Evolutionary conservation across 768 basidiomycete species (phyloP), one percentile per base, ranked within the genome.

Genomic region (Lyophyllum semitale): DNA sequence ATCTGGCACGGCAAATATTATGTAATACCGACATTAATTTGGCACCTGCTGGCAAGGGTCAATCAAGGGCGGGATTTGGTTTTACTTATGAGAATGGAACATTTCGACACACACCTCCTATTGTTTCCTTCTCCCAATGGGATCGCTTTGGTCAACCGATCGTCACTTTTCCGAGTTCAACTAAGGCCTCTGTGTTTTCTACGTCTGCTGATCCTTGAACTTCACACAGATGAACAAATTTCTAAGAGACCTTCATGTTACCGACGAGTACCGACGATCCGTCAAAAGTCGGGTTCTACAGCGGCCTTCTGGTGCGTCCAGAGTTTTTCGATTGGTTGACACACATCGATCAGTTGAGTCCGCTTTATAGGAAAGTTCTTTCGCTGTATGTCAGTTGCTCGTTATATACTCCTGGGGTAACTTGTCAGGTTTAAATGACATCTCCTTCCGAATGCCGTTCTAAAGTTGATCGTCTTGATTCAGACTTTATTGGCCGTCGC

Each of bases 151-250:
- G 30, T 41, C 27, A 30, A 42, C n/a, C 29, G 32, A 13, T 42
- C 41, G 5, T 35, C 45, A 11, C n/a, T 69, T 22, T 60, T 66
- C 12, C 63, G 57, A 46, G 33, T 68, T 5, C 82, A 87, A 66
- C 73, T 87, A 6, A 72, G 74, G 9, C 72, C 81, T 7, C 64
- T 87, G 11, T 87, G 84, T 60, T 63, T 74, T 40, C 74, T 84
- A 49, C 73, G 84, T 44, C 65, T 83, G 20, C 71, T 82, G 50
- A 86, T 53, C 83, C 85, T 6, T 88, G 59, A 75, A 75, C 22
- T 85, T 84, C 69, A 81, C 84, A 0, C 83, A 87, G 64, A 81
- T 88, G 47, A 88, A 88, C 49, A 75, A 87, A 63, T 84, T 88
- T 72, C 78, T 89, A 58, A 74, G 62, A 29, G 75, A 78, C 57